A percentile compares a stretch with the other conserved stretches of the same genome.
Conservation (phyloP, 768 basidiomycete genomes). For the Panaeolus papilionaceus region DNA sequence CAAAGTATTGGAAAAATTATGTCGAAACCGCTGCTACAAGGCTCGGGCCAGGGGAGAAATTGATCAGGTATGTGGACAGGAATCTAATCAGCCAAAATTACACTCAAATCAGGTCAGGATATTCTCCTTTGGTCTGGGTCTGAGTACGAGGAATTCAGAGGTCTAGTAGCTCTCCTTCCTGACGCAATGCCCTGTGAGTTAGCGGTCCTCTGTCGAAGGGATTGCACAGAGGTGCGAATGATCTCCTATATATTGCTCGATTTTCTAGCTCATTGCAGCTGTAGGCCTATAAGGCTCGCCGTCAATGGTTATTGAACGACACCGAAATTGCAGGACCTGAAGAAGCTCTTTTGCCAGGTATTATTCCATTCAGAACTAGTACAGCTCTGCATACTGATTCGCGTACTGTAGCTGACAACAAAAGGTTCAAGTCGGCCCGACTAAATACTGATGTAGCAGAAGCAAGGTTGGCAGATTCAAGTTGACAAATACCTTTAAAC, state of each 20-base stretch:
- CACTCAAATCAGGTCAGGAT: not conserved
- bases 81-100: not conserved
- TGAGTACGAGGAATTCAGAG: not conserved
- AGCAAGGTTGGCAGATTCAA: not conserved
- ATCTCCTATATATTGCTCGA: not conserved
- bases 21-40: not conserved
- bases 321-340: not conserved
- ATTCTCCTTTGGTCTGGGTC: not conserved
- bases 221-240: not conserved
- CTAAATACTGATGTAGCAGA: not conserved
- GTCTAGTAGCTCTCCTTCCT: not conserved
- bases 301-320: not conserved
- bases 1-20: not conserved
- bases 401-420: not conserved
- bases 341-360: not conserved
- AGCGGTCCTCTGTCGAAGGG: not conserved
- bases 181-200: conserved; percentile 2
- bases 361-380: not conserved
- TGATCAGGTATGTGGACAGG: not conserved
- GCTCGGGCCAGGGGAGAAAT: not conserved
- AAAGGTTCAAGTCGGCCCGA: not conserved
- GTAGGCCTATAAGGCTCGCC: not conserved
- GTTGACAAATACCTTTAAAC: too few species aligned
- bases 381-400: not conserved
- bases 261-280: not conserved